Base-by-base conservation (phyloP, 331 rosid genomes). In the Malus hybrid region DNA sequence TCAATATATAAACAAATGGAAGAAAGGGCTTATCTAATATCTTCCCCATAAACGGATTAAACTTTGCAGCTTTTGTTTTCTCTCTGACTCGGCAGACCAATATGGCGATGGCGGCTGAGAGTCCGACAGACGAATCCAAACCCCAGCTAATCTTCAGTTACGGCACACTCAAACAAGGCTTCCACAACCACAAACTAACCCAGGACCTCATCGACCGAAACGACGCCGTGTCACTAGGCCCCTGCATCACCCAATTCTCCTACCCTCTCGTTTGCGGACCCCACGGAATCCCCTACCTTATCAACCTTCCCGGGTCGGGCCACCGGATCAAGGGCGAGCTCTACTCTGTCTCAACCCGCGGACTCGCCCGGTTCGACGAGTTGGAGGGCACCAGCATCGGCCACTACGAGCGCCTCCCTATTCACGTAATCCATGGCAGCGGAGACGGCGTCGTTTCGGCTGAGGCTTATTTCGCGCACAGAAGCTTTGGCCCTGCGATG, bases 131-230 rank as follows among this genome's bases (percentile, higher is more conserved):
- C 57, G 46, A 57, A 1, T 10, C 57, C 44, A 67, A 73, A 52
- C 69, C 65, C 10, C 76, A 79, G 39, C 44, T 79, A 3, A 80
- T 89, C 71, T 89, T 79, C 82, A 75, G 87, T 6, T 91, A 89
- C 83, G 97, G 96, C 27, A 86, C 93, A 29, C 80, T 91, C 52
- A 89, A 89, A 77, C 83, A 33, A 10, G 91, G 96, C 6, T 82
- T 89, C 32, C 86, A 85, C 2, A 91, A 91, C 84, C 75, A 87
- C 76, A 3, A 18, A 10, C 71, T 89, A 0, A 85, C 84, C 70
- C 65, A 72, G 52, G 84, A 82, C 14, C 74, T 89, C 0, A 83
- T 86, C 18, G 18, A 33, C 64, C 67, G 10, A 3, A 66, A 83
- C 83, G 93, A 90, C 80, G 91, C 86, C 80, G 83, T 79, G 11